Evolutionary conservation across 495 filamentous ascomycete species (phyloP), one percentile per base, ranked within the genome.

Genomic region (Aspergillus carlsbadensis): DNA sequence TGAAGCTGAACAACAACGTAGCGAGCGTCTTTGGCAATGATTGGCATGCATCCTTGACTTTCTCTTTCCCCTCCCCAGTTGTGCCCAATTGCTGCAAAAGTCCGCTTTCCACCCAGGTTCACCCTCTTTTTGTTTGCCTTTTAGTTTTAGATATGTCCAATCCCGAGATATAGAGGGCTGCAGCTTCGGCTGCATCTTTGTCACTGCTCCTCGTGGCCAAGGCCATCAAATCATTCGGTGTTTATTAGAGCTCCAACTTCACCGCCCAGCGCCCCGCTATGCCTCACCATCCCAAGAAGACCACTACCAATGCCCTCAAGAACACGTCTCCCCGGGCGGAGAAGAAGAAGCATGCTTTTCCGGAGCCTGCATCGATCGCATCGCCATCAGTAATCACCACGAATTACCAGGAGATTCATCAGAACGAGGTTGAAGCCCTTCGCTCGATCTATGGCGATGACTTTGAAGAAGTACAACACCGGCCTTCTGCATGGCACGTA

Each of bases 401-500:
- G 14, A 83, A 94, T 64, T 96, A 97, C 70, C 80, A 85, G 40
- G 86, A 94, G 65, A 84, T 87, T 18, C 94, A 98, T 74, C 75
- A 87, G 54, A 86, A 96, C 66, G 94, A 98, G 75, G 77, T 93
- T 33, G 86, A 95, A 71, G 94, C 85, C 11, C 76, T 98, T 45
- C 79, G 87, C 52, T 90, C 95, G 5, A 96, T 98, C 37, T 98
- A 94, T 65, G 88, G 87, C 64, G 92, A 97, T 44, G 94, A 98
- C 65, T 98, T 88, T 66, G 74, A 85, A 61, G 82, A 90, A 58
- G 84, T 92, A 53, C 81, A 84, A 58, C 74, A 81, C 24, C 84
- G 86, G 64, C 82, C 82, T 40, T 85, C 84, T 40, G 92, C 92
- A 36, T 98, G 94, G 94, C 90, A 96, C 78, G 88, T 91, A 74